Evolutionary conservation across 108 stramenopile species (phyloP).

Genomic region (Bacterosira constricta): DNA sequence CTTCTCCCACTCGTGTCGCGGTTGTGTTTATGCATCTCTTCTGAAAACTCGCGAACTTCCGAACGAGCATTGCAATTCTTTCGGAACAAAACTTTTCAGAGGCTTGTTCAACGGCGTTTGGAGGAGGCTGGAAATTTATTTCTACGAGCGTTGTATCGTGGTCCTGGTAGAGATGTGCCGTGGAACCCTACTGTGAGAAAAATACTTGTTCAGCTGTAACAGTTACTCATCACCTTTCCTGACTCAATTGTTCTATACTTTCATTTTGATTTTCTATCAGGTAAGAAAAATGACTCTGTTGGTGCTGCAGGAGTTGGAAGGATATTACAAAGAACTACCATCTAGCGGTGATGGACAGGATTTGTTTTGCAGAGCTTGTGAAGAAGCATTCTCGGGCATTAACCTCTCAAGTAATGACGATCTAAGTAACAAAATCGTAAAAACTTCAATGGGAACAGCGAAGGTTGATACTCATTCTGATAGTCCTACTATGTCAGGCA

Average conservation of each 20-base stretch:
- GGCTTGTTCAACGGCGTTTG: conserved; percentile 41
- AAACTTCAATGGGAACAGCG: conserved; percentile 13
- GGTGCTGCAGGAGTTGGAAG: conserved; percentile 51
- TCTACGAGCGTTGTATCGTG: conserved; percentile 66
- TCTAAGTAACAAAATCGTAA: neutral
- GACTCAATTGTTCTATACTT: too few species aligned
- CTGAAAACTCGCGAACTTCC: conserved; percentile 80
- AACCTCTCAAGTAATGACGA: neutral
- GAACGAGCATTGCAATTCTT: conserved; percentile 76
- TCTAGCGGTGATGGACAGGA: neutral
- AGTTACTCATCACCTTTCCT: too few species aligned
- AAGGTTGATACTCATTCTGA: conserved; percentile 18
- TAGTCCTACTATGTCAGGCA: neutral
- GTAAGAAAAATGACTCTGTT: conserved; percentile 83
- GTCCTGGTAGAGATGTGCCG: conserved; percentile 43
- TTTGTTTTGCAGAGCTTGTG: conserved; percentile 33
- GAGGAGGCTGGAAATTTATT: conserved; percentile 44
- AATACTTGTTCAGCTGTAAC: too few species aligned
- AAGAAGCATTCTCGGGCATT: conserved; percentile 34
- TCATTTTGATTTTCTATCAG: too few species aligned
- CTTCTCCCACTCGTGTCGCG: conserved; percentile 36
- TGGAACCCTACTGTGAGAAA: conserved; percentile 91
- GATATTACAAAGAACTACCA: conserved; percentile 27
- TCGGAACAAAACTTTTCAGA: conserved; percentile 58
- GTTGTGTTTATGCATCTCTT: conserved; percentile 70